Evolutionary conservation across 75 land plant genomes (phyloP).

Genomic region (Gnetum montanum): DNA sequence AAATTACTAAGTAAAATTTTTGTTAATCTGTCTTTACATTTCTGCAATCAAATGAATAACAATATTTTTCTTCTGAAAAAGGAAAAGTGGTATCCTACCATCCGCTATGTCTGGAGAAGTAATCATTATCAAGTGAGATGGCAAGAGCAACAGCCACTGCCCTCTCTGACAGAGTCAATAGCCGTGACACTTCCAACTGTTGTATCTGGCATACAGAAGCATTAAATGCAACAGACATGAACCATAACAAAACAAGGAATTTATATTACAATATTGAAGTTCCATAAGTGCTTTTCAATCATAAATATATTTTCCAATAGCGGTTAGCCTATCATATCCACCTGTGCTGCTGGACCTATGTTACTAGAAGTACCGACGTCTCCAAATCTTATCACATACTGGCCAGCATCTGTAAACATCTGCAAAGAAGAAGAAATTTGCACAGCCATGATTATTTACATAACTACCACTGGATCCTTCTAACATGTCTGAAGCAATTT

Average conservation of each 20-base stretch:
- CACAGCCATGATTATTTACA: no score
- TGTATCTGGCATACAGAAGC: conserved; percentile 34
- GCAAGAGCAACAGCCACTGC: conserved; percentile 85
- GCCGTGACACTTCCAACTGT: conserved; percentile 52
- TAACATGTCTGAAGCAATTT: no score
- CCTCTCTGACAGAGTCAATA: conserved; percentile 69
- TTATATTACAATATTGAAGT: no score
- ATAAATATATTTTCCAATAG: not conserved
- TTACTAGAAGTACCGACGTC: conserved; percentile 17
- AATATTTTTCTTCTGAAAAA: not conserved
- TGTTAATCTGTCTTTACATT: no score
- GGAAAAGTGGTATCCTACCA: conserved; percentile 30
- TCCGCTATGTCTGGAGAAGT: conserved; percentile 86
- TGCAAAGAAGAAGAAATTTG: no score
- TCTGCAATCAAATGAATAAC: no score
- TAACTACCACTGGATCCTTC: no score
- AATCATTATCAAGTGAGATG: conserved; percentile 85
- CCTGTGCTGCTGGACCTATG: conserved; percentile 23
- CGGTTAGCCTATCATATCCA: not conserved
- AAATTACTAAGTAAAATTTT: no score
- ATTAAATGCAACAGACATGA: not conserved
- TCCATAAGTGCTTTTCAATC: no score
- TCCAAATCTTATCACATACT: conserved; percentile 87
- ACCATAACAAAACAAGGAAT: not conserved
- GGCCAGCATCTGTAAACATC: conserved; percentile 97